phyloP scores from a whole-genome alignment of 225 moss, liverwort and hornwort species.

The Anthoceros angustus region DNA sequence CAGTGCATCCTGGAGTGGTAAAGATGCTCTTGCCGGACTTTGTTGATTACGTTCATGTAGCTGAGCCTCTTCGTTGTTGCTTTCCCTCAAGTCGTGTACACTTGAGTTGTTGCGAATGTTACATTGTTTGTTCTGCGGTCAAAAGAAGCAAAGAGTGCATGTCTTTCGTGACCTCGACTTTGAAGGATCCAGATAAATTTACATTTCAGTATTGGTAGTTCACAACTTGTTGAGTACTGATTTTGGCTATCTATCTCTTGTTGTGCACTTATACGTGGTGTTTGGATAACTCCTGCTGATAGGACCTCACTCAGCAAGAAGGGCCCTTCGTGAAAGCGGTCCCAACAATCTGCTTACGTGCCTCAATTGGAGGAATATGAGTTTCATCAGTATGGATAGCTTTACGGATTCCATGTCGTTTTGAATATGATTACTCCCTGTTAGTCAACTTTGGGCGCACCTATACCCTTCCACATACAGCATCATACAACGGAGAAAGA shows the following conservation, averaged over 20 bases:
- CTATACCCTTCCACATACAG: too few relatives aligned
- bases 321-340: constrained; percentile 33
- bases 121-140: neutral
- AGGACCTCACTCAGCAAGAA: constrained; percentile 57
- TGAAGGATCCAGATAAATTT: constrained; percentile 70
- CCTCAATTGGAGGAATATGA: constrained; percentile 44
- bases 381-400: constrained; percentile 32
- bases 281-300: too few relatives aligned
- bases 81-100: neutral
- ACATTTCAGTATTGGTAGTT: neutral
- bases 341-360: constrained; percentile 29
- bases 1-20: constrained; percentile 94
- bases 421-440: constrained; percentile 8
- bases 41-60: neutral
- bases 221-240: too few relatives aligned
- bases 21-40: neutral
- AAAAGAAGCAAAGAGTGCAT: constrained; percentile 78
- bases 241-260: neutral
- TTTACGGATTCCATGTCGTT: constrained; percentile 7
- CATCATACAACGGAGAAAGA: too few relatives aligned
- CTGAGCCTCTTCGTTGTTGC: neutral
- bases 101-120: constrained; percentile 4
- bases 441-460: too few relatives aligned
- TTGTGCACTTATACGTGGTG: neutral
- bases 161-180: constrained; percentile 57